These are phyloP conservation scores for Erodium chrysanthum DNA, from an alignment of 441 rosid genomes.

Conservation along the genomic window DNA sequence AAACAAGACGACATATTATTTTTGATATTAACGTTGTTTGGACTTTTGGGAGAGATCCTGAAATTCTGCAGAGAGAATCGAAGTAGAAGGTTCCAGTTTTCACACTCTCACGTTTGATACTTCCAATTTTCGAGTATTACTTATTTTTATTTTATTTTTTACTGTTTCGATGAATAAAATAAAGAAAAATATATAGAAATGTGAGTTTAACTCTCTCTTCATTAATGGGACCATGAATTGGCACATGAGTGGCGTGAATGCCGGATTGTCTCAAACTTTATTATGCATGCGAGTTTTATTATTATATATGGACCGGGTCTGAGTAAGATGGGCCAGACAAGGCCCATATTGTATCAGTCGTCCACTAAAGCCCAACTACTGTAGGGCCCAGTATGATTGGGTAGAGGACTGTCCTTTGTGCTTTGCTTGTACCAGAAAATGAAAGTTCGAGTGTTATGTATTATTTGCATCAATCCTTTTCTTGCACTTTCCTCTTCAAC, in stretches of 20 bases:
- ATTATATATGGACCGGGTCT: neutral
- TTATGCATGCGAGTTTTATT: neutral
- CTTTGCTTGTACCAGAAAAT: neutral
- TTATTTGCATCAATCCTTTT: neutral
- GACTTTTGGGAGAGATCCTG: neutral
- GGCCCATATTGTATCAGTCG: neutral
- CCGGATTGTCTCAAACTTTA: constrained; percentile 18
- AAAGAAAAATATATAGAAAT: neutral
- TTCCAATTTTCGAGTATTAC: neutral
- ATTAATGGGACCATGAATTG: constrained; percentile 9
- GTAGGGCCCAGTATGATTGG: neutral
- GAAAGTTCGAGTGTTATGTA: neutral
- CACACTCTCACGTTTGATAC: neutral
- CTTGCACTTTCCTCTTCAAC: neutral
- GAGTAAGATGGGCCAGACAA: neutral
- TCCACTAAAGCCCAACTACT: neutral
- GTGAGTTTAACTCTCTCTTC: neutral
- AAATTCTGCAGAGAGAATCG: constrained; percentile 2
- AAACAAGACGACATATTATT: neutral
- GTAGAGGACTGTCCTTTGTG: neutral
- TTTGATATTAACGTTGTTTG: neutral
- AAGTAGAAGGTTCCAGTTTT: neutral
- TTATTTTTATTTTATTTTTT: neutral
- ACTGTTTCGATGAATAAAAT: neutral
- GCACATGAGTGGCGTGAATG: constrained; percentile 24